Percentiles rank a stretch among this genome's conserved stretches.
Evolutionary conservation across 108 stramenopile genomes (phyloP).

Genomic region (Asterionellopsis glacialis): DNA sequence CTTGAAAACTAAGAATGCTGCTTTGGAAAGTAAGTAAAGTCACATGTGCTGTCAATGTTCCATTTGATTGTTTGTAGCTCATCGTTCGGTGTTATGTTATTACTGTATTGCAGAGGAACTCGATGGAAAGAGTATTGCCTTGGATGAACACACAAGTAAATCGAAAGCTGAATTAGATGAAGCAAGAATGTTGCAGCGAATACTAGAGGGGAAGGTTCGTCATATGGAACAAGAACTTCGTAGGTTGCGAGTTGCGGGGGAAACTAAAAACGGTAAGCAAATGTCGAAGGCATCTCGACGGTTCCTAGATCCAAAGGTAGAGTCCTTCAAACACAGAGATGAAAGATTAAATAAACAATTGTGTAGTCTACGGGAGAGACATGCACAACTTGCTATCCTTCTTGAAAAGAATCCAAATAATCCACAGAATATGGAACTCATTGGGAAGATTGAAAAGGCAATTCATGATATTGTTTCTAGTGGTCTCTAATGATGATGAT

Average conservation of each 20-base stretch:
- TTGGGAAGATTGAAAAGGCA: not conserved
- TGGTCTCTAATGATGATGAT: too few species aligned
- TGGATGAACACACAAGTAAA: not conserved
- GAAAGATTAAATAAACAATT: not conserved
- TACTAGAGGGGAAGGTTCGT: not conserved
- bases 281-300: not conserved
- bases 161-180: not conserved
- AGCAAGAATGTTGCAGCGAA: not conserved
- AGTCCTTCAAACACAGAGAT: not conserved
- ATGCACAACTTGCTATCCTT: not conserved
- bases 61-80: too few species aligned
- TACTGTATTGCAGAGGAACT: not conserved
- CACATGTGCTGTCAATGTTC: too few species aligned
- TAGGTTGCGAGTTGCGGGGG: not conserved
- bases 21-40: too few species aligned
- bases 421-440: slow-evolving; percentile 2
- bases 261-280: not conserved
- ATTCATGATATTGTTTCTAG: not conserved
- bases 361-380: not conserved
- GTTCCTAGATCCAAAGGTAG: not conserved
- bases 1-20: too few species aligned
- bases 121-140: not conserved
- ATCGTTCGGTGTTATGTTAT: not conserved
- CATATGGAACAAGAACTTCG: slow-evolving; percentile 1
- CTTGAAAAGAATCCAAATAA: not conserved